A percentile compares a stretch with the other conserved stretches of the same genome.
phyloP scores from a whole-genome alignment of 805 yeast species.

The Blastobotrys chiropterorum region DNA sequence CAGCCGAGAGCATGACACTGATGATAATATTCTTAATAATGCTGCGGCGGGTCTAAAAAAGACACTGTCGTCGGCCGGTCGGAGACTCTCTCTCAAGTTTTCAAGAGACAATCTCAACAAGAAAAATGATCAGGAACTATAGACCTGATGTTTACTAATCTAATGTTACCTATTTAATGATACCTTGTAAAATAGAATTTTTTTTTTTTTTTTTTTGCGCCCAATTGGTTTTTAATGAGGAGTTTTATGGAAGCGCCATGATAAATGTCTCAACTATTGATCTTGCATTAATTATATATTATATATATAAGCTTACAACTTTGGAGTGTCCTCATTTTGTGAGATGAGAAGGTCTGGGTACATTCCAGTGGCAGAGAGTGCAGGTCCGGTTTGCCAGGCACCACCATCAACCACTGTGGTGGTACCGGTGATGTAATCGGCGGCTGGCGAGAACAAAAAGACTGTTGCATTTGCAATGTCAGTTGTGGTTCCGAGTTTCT shows the following conservation, averaged over 20 bases:
- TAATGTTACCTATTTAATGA: not conserved
- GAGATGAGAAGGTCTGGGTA: slow-evolving; percentile 2
- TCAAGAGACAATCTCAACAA: not conserved
- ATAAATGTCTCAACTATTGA: no score
- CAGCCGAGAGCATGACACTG: not conserved
- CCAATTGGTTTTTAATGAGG: no score
- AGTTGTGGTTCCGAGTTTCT: slow-evolving; percentile 48
- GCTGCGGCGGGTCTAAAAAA: slow-evolving; percentile 4
- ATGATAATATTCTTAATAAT: slow-evolving; percentile 1
- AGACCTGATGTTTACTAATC: not conserved
- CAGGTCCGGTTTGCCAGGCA: slow-evolving; percentile 55
- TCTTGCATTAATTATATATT: no score
- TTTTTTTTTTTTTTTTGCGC: no score
- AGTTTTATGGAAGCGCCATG: no score
- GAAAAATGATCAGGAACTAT: not conserved
- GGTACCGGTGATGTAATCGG: slow-evolving; percentile 70
- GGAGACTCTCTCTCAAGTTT: slow-evolving; percentile 15
- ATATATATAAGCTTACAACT: not conserved
- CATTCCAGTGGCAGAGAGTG: not conserved
- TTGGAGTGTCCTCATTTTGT: not conserved
- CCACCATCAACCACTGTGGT: slow-evolving; percentile 85
- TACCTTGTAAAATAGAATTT: not conserved
- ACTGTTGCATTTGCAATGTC: slow-evolving; percentile 90
- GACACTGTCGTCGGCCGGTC: slow-evolving; percentile 17
- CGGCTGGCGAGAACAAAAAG: slow-evolving; percentile 77